These are phyloP conservation scores for Bombardia bombarda DNA, from an alignment of 495 filamentous ascomycete species.

Conservation along the genomic window DNA sequence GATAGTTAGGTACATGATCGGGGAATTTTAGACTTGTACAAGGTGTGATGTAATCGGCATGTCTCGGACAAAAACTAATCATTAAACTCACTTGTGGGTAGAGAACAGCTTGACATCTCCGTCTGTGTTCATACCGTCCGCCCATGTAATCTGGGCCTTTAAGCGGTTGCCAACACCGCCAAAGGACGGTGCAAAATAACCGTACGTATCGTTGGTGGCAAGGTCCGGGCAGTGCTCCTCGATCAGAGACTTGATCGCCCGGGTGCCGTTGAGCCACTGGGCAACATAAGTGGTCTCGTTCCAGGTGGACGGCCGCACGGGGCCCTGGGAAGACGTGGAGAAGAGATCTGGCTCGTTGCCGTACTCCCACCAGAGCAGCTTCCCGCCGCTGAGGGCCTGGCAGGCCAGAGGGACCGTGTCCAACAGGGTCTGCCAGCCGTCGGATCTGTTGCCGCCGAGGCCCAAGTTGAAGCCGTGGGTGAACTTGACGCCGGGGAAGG, in stretches of 20 bases:
- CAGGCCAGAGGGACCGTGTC: slow-evolving; percentile 52
- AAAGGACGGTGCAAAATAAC: slow-evolving; percentile 55
- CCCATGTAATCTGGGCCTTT: slow-evolving; percentile 42
- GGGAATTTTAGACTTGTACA: neutral
- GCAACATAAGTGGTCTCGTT: slow-evolving; percentile 48
- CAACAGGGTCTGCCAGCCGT: slow-evolving; percentile 42
- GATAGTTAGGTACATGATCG: neutral
- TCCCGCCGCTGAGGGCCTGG: slow-evolving; percentile 44
- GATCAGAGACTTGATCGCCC: slow-evolving; percentile 41
- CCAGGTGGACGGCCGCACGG: slow-evolving; percentile 46
- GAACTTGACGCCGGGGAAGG: slow-evolving; percentile 50
- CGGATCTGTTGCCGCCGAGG: slow-evolving; percentile 46
- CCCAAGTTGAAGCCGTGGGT: slow-evolving; percentile 58
- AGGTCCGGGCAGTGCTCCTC: slow-evolving; percentile 45
- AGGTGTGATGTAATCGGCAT: slow-evolving; percentile 3
- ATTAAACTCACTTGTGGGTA: slow-evolving; percentile 50
- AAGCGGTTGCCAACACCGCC: slow-evolving; percentile 47
- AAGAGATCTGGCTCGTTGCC: slow-evolving; percentile 65
- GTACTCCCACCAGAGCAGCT: slow-evolving; percentile 51
- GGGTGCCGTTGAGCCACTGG: slow-evolving; percentile 54
- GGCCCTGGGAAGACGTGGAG: slow-evolving; percentile 44
- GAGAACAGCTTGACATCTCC: slow-evolving; percentile 48
- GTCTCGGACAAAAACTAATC: neutral
- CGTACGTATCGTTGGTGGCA: slow-evolving; percentile 29
- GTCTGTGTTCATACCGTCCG: slow-evolving; percentile 42